These are phyloP conservation scores for Amphichorda felina DNA, from an alignment of 2,329 filamentous ascomycete genomes.

Conservation along the genomic window DNA sequence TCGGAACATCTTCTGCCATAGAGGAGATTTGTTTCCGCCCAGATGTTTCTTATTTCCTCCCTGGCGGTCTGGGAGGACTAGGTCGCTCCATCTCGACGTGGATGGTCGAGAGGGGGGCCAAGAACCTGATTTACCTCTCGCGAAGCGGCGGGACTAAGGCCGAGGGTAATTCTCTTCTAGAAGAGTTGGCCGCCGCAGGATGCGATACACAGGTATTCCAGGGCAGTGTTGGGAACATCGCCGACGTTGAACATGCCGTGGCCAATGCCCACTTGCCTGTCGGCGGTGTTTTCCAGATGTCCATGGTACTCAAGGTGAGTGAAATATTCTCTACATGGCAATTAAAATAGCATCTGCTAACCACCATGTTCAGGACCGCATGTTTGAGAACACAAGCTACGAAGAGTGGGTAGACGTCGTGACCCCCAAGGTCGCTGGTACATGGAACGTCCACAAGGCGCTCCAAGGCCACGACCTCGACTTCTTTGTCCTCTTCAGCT, in stretches of 20 bases:
- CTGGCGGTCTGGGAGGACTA: slow-evolving; percentile 6
- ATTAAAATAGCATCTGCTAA: no score
- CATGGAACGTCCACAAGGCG: no score
- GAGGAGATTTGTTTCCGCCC: background rate
- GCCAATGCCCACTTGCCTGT: no score
- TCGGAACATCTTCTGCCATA: background rate
- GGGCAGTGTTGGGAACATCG: slow-evolving; percentile 18
- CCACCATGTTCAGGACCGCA: no score
- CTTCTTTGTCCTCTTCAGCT: no score
- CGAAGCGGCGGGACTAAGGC: slow-evolving; percentile 13
- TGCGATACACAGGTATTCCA: slow-evolving; percentile 12
- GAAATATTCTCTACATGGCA: no score
- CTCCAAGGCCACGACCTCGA: no score
- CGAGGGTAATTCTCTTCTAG: slow-evolving; percentile 12
- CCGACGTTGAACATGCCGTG: slow-evolving; percentile 6
- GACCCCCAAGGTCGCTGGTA: no score
- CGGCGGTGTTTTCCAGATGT: no score
- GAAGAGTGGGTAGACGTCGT: no score
- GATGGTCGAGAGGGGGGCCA: slow-evolving; percentile 8
- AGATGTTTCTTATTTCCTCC: slow-evolving; percentile 4
- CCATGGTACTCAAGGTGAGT: no score
- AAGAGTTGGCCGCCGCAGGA: slow-evolving; percentile 10
- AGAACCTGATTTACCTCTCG: slow-evolving; percentile 11
- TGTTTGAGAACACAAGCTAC: no score
- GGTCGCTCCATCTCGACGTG: slow-evolving; percentile 4